These are phyloP conservation scores for Fagopyrum esculentum DNA, from an alignment of 148 eudicot genomes.

Conservation along the genomic window DNA sequence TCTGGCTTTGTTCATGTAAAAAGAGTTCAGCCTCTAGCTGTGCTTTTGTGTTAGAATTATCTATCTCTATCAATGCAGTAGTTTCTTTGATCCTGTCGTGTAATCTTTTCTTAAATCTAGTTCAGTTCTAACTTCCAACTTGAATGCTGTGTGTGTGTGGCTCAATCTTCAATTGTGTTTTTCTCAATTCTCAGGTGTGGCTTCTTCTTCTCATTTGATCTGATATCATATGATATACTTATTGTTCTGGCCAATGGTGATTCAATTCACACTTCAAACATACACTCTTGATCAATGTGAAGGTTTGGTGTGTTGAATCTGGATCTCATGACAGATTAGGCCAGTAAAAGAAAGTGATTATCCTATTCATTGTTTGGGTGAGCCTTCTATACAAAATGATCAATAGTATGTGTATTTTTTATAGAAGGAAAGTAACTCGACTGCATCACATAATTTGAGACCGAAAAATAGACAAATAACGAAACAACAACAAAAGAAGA, in stretches of 20 bases:
- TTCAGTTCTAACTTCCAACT: neutral
- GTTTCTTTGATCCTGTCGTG: neutral
- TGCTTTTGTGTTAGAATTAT: neutral
- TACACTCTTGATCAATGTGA: neutral
- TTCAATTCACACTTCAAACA: neutral
- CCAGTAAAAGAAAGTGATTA: too few relatives aligned
- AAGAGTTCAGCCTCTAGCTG: conserved; percentile 9
- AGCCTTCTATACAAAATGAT: too few relatives aligned
- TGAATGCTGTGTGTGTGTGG: neutral
- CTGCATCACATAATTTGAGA: too few relatives aligned
- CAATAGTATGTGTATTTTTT: too few relatives aligned
- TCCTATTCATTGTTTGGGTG: too few relatives aligned
- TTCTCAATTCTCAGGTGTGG: neutral
- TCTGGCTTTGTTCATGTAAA: neutral
- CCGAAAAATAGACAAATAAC: too few relatives aligned
- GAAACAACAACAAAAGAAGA: too few relatives aligned
- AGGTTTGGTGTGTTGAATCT: neutral
- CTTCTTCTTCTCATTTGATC: neutral
- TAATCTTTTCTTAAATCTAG: neutral
- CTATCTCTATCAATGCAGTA: neutral
- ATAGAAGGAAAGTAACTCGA: too few relatives aligned
- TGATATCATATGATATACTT: too few relatives aligned
- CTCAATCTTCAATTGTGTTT: neutral
- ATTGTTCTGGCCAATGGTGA: neutral
- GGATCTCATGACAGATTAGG: neutral